Evolutionary conservation across 1,139 yeast genomes (phyloP).

Genomic region (Taphrina pruni): DNA sequence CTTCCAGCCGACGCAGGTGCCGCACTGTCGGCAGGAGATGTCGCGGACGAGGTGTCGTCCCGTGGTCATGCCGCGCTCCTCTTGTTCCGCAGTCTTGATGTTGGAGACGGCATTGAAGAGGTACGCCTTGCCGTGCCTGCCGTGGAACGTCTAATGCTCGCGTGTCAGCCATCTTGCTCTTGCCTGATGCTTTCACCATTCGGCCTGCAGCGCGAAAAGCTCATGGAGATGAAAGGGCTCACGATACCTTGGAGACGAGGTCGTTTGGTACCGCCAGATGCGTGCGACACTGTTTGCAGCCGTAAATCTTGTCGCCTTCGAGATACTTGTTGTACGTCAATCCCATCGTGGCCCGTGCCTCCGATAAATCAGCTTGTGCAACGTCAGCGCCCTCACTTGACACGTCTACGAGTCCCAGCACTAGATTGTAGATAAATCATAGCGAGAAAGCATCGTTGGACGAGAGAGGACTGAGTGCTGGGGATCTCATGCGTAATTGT

Average conservation of each 20-base stretch:
- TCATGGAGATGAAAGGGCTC: no score
- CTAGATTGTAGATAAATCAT: no score
- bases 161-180: no score
- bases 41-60: conserved; percentile 71
- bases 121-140: conserved; percentile 55
- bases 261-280: conserved; percentile 53
- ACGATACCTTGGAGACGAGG: conserved; percentile 51
- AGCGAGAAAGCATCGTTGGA: no score
- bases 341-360: conserved; percentile 48
- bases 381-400: no score
- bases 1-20: conserved; percentile 72
- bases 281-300: conserved; percentile 54
- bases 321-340: conserved; percentile 52
- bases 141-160: conserved; percentile 51
- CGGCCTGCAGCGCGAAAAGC: no score
- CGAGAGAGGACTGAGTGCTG: no score
- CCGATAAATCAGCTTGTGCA: no score
- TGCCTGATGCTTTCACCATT: no score
- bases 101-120: conserved; percentile 55
- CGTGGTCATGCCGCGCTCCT: conserved; percentile 64
- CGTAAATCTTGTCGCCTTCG: conserved; percentile 50
- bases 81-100: conserved; percentile 50
- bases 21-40: conserved; percentile 71
- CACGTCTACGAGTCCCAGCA: no score
- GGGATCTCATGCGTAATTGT: neutral